A percentile compares a stretch with the other conserved stretches of the same genome.
These are phyloP conservation scores for Kwoniella heveanensis DNA, from an alignment of 768 basidiomycete genomes.

Conservation along the genomic window DNA sequence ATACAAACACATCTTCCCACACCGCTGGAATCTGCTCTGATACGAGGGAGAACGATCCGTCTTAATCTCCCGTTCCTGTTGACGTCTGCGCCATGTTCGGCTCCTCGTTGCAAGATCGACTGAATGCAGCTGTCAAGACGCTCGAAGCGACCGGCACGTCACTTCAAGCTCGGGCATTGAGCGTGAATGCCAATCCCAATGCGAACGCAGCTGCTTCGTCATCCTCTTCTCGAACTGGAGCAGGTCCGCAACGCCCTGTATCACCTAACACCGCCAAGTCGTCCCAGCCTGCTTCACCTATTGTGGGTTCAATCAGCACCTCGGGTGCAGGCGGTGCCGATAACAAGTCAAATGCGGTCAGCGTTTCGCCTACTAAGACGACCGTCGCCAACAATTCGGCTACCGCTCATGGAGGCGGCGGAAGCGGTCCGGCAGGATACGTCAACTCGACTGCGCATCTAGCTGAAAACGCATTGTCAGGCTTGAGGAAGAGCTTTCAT, in stretches of 20 bases:
- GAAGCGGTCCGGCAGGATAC: constrained; percentile 5
- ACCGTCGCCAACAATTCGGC: neutral
- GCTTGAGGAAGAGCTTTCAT: constrained; percentile 40
- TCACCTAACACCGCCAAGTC: constrained; percentile 14
- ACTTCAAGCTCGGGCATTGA: constrained; percentile 38
- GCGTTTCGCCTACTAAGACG: constrained; percentile 20
- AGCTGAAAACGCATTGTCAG: constrained; percentile 43
- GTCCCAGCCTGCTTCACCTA: constrained; percentile 17
- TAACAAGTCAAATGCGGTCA: neutral
- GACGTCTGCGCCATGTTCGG: constrained; percentile 23
- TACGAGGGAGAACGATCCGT: too few relatives aligned
- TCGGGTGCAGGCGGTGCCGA: neutral
- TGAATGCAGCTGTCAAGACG: constrained; percentile 45
- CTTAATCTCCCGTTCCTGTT: too few relatives aligned
- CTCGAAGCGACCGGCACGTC: constrained; percentile 43
- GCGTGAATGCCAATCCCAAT: constrained; percentile 22
- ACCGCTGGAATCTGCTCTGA: too few relatives aligned
- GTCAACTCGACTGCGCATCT: constrained; percentile 25
- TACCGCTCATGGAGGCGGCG: too few relatives aligned
- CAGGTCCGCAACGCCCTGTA: neutral
- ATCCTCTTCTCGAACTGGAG: constrained; percentile 13
- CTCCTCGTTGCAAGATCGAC: constrained; percentile 34
- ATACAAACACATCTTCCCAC: too few relatives aligned
- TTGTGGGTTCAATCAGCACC: constrained; percentile 1
- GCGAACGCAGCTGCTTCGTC: constrained; percentile 3